Conservation (phyloP, 805 yeast species). For the Komagataella pastoris region DNA sequence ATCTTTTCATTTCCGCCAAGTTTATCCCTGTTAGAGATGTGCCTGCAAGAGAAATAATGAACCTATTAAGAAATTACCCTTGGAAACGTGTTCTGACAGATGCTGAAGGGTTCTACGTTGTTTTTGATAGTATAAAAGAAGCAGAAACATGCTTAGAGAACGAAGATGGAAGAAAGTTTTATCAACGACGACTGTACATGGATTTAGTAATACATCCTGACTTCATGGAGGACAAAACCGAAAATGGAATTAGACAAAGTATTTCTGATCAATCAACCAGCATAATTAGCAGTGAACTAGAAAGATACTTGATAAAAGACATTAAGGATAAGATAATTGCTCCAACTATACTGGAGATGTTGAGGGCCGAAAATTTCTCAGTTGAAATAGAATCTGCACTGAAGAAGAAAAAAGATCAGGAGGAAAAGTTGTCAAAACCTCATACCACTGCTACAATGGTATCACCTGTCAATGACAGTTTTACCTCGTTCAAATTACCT, state of each 20-base stretch:
- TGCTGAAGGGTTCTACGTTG: constrained; percentile 52
- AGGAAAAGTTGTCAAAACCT: neutral
- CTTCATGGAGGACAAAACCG: constrained; percentile 7
- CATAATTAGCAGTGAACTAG: constrained; percentile 49
- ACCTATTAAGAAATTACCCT: constrained; percentile 40
- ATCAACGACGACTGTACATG: constrained; percentile 40
- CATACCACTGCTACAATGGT: neutral
- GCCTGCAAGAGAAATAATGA: constrained; percentile 43
- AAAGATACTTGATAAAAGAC: constrained; percentile 51
- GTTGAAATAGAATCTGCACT: constrained; percentile 1
- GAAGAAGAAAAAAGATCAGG: neutral
- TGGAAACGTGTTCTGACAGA: constrained; percentile 59
- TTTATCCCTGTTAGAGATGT: constrained; percentile 34
- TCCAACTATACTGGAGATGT: constrained; percentile 30
- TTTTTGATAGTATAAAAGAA: constrained; percentile 47
- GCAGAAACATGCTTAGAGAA: constrained; percentile 45
- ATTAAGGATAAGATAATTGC: constrained; percentile 62
- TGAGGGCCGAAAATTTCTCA: neutral
- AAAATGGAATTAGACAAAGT: constrained; percentile 15
- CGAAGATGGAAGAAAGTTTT: constrained; percentile 44
- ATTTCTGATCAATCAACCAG: constrained; percentile 47
- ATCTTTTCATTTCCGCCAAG: constrained; percentile 36
- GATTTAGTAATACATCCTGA: constrained; percentile 40
- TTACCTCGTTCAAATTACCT: constrained; percentile 4
- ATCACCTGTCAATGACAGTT: constrained; percentile 8